Conservation (phyloP, 2,329 filamentous ascomycete genomes). For the Cladosporium austrohemisphaericum region DNA sequence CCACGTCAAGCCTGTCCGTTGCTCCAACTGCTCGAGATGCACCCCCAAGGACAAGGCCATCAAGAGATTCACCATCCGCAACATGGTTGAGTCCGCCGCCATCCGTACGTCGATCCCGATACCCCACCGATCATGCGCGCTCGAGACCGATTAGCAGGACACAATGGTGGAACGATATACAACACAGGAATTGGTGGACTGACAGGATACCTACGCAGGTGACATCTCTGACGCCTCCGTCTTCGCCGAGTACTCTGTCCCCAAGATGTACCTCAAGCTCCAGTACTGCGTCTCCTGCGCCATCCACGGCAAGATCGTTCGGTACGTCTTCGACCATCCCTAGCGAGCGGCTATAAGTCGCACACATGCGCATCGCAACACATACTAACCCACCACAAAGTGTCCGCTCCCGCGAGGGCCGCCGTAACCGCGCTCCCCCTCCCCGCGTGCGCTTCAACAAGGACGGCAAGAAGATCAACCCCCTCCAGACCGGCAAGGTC, state of each 20-base stretch:
- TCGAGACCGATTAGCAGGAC: background rate
- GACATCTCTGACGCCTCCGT: slow-evolving; percentile 99
- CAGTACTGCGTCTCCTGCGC: slow-evolving; percentile 99
- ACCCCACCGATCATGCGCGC: background rate
- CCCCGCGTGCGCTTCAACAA: slow-evolving; percentile 99
- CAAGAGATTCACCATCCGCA: slow-evolving; percentile 99
- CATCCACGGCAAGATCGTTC: slow-evolving; percentile 99
- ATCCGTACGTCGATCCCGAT: slow-evolving; percentile 74
- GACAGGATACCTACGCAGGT: slow-evolving; percentile 56
- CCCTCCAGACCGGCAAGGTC: slow-evolving; percentile 72
- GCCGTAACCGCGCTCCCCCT: slow-evolving; percentile 97
- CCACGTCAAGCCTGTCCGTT: slow-evolving; percentile 99
- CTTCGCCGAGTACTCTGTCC: slow-evolving; percentile 98
- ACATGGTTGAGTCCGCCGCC: slow-evolving; percentile 99
- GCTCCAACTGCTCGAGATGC: slow-evolving; percentile 75
- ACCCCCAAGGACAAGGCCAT: slow-evolving; percentile 99
- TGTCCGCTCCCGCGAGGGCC: slow-evolving; percentile 93
- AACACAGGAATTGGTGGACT: slow-evolving; percentile 16
- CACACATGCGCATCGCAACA: background rate
- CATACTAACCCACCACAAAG: slow-evolving; percentile 47
- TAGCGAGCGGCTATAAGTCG: slow-evolving; percentile 16
- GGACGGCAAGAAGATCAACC: slow-evolving; percentile 99
- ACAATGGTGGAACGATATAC: slow-evolving; percentile 14
- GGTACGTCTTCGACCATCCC: slow-evolving; percentile 63
- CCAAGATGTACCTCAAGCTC: slow-evolving; percentile 99